Evolutionary conservation across 2,329 filamentous ascomycete species (phyloP).

Genomic region (Fusarium sp.): DNA sequence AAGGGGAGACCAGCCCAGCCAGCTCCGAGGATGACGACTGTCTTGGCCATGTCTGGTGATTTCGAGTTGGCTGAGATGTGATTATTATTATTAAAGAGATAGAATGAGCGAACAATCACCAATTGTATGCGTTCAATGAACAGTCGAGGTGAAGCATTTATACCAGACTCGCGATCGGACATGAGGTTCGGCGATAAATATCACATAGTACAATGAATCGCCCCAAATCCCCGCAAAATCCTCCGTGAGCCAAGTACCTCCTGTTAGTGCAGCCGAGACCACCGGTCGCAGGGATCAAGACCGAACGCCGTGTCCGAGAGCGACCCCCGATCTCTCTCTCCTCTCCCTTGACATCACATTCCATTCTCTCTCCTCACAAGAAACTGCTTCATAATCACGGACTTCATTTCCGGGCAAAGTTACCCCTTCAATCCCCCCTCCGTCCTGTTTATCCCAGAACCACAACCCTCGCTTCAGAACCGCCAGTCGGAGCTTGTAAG

Average conservation of each 20-base stretch:
- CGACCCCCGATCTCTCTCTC: constrained; percentile 26
- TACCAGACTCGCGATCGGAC: constrained; percentile 16
- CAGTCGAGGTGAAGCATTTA: background rate
- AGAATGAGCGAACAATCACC: background rate
- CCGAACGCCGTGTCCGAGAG: constrained; percentile 49
- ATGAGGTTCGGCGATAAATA: background rate
- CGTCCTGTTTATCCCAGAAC: background rate
- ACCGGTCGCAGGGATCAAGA: constrained; percentile 32
- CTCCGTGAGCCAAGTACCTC: background rate
- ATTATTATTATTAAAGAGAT: background rate
- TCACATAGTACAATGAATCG: background rate
- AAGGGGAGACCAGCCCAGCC: constrained; percentile 64
- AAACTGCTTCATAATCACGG: background rate
- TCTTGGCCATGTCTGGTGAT: constrained; percentile 57
- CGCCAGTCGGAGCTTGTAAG: constrained; percentile 23
- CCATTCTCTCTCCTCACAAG: background rate
- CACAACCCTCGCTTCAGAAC: background rate
- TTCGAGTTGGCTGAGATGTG: background rate
- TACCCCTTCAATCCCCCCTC: background rate
- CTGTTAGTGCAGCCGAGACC: constrained; percentile 27
- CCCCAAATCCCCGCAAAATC: too few relatives aligned
- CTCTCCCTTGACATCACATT: background rate
- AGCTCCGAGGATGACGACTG: constrained; percentile 65
- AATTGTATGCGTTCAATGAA: too few relatives aligned
- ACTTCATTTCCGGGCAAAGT: background rate